Percentiles rank a stretch among this genome's conserved stretches.
Conservation (phyloP, 2,329 filamentous ascomycete genomes). For the Trichoderma hamatum region DNA sequence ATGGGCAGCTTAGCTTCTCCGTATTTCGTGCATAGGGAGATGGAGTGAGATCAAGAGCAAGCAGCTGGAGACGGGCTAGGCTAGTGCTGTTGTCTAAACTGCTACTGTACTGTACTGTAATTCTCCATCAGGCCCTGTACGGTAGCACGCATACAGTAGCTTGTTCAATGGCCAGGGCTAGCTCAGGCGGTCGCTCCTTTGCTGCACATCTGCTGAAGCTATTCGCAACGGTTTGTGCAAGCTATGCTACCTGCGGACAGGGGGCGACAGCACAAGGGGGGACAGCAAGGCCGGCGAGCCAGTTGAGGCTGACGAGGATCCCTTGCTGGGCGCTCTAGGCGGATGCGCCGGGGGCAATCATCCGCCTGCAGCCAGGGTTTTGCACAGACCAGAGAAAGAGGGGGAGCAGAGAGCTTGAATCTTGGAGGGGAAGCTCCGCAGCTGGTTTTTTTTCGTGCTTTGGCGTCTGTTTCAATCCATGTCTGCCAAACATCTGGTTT, state of each 20-base stretch:
- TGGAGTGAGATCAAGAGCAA: neutral
- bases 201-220: constrained; percentile 18
- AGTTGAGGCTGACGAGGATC: constrained; percentile 17
- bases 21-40: neutral
- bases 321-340: constrained; percentile 14
- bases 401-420: neutral
- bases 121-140: neutral
- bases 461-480: neutral
- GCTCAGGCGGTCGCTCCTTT: constrained; percentile 12
- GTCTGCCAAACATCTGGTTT: constrained; percentile 12
- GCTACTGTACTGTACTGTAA: neutral
- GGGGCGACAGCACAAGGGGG: neutral
- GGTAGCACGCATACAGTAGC: neutral
- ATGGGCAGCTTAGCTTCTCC: neutral
- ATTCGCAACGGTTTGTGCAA: neutral
- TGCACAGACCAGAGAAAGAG: neutral
- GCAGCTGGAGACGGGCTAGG: neutral
- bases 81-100: neutral
- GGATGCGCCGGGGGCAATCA: constrained; percentile 22
- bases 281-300: neutral
- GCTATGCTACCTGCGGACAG: neutral
- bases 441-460: neutral
- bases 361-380: constrained; percentile 20
- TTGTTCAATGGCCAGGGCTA: neutral
- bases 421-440: neutral